phyloP scores from a whole-genome alignment of 2,329 filamentous ascomycete species.

The Ophiosphaerella narmari region DNA sequence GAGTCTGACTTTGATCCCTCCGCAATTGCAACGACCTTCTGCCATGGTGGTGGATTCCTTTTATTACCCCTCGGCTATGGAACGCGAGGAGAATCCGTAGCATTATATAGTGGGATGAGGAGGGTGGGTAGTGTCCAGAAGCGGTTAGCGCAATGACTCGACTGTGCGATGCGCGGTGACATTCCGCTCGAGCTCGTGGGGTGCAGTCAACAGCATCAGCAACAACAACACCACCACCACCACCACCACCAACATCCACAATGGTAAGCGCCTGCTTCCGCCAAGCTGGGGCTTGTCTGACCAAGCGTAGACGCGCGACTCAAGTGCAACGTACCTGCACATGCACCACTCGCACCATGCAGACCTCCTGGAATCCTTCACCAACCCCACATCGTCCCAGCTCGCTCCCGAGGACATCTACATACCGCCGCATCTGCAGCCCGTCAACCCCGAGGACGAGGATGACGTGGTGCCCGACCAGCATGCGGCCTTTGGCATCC shows the following conservation, averaged over 20 bases:
- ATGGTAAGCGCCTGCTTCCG: constrained; percentile 1
- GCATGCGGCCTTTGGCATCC: constrained; percentile 85
- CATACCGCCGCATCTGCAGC: constrained; percentile 78
- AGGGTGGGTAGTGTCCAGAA: no score
- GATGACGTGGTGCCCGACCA: constrained; percentile 88
- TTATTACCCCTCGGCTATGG: no score
- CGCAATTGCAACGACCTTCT: constrained; percentile 40
- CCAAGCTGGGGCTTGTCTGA: background rate
- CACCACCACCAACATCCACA: background rate
- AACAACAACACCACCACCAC: background rate
- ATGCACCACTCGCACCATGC: constrained; percentile 73
- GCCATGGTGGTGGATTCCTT: constrained; percentile 13
- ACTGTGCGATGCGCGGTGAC: no score
- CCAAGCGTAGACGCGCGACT: constrained; percentile 66
- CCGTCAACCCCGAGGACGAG: constrained; percentile 84
- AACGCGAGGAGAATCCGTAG: no score
- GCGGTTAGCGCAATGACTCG: no score
- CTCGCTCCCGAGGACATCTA: constrained; percentile 71
- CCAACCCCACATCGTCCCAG: constrained; percentile 37
- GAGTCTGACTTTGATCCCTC: constrained; percentile 31
- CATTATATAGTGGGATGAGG: no score
- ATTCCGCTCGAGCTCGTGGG: no score
- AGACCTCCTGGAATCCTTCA: constrained; percentile 72
- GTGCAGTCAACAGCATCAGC: no score
- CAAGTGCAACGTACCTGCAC: constrained; percentile 75